phyloP scores from a whole-genome alignment of 352 stramenopile species.

The Phytophthora uliginosa region DNA sequence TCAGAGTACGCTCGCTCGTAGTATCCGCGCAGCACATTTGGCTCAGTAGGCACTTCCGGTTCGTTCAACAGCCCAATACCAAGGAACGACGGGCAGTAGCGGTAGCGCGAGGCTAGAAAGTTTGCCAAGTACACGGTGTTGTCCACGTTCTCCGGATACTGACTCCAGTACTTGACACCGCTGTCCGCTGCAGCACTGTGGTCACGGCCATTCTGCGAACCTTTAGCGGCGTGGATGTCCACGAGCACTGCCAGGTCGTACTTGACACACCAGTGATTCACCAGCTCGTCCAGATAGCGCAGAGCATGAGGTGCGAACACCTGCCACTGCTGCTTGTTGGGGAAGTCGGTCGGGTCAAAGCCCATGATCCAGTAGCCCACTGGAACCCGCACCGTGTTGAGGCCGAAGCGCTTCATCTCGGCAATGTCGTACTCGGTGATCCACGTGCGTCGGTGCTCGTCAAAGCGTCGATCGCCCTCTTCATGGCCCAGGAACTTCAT shows the following conservation, averaged over 20 bases:
- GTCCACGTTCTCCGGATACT: constrained; percentile 74
- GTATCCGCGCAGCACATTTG: constrained; percentile 77
- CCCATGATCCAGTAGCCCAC: constrained; percentile 87
- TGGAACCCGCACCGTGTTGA: constrained; percentile 88
- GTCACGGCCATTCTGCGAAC: constrained; percentile 84
- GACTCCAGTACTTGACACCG: constrained; percentile 61
- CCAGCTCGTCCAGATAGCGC: constrained; percentile 60
- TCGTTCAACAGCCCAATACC: constrained; percentile 85
- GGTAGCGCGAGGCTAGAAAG: constrained; percentile 79
- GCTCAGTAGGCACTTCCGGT: constrained; percentile 56
- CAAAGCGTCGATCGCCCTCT: constrained; percentile 44
- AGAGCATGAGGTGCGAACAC: constrained; percentile 56
- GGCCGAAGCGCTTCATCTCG: constrained; percentile 66
- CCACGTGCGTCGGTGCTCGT: constrained; percentile 72
- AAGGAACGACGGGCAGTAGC: constrained; percentile 75
- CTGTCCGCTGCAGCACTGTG: constrained; percentile 70
- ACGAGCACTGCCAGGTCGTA: constrained; percentile 73
- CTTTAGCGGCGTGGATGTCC: constrained; percentile 87
- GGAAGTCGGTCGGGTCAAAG: constrained; percentile 70
- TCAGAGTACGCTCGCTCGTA: constrained; percentile 78
- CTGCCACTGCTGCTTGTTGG: constrained; percentile 53
- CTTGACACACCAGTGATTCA: constrained; percentile 57
- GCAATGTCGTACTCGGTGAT: constrained; percentile 82
- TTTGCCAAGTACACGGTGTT: constrained; percentile 63
- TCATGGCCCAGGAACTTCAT: constrained; percentile 62